A percentile compares a stretch with the other conserved stretches of the same genome.
Evolutionary conservation across 2,329 filamentous ascomycete genomes (phyloP).

Genomic region (Sclerotinia sclerotiorum): DNA sequence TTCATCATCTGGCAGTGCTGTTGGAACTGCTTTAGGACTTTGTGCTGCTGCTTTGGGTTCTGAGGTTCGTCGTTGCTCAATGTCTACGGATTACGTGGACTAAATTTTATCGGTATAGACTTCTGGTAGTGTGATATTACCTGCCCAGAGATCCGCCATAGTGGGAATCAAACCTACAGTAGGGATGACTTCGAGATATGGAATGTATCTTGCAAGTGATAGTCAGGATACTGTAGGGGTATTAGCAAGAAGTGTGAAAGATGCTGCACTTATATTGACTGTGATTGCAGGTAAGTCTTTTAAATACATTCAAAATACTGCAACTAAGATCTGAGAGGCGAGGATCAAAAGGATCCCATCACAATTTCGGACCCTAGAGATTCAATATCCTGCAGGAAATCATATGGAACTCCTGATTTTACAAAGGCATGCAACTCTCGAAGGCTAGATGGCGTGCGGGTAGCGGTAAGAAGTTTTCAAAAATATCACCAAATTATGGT

Average conservation of each 20-base stretch:
- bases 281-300: slow-evolving; percentile 55
- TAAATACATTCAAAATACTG: background rate
- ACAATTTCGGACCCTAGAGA: slow-evolving; percentile 14
- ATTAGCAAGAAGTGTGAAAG: slow-evolving; percentile 52
- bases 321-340: background rate
- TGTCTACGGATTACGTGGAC: background rate
- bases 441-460: slow-evolving; percentile 8
- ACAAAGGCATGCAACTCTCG: background rate
- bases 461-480: background rate
- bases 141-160: slow-evolving; percentile 54
- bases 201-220: slow-evolving; percentile 62
- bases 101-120: slow-evolving; percentile 36
- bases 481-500: background rate
- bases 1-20: slow-evolving; percentile 25
- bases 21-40: slow-evolving; percentile 20
- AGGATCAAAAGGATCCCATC: slow-evolving; percentile 10
- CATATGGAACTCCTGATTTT: background rate
- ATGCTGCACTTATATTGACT: slow-evolving; percentile 60
- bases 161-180: slow-evolving; percentile 68
- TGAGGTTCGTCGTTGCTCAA: slow-evolving; percentile 45
- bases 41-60: slow-evolving; percentile 49
- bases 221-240: slow-evolving; percentile 63
- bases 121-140: slow-evolving; percentile 60
- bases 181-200: slow-evolving; percentile 58
- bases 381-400: background rate